These are phyloP conservation scores for Phycomyces nitens DNA, from an alignment of 192 early-diverging fungal species.

Conservation along the genomic window DNA sequence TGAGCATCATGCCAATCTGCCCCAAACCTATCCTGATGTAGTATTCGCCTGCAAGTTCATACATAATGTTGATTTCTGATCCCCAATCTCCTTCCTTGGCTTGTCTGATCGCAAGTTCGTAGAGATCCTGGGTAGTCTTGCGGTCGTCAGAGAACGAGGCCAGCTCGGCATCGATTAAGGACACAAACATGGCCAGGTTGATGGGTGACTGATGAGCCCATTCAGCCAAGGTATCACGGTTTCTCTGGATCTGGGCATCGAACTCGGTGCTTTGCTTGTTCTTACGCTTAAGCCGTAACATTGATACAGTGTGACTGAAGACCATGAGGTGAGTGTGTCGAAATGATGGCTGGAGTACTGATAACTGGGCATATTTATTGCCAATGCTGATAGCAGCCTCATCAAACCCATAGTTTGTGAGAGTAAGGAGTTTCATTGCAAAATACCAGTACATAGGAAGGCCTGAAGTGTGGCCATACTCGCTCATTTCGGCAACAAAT, in stretches of 20 bases:
- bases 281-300: constrained; percentile 9
- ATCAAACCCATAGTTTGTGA: constrained; percentile 21
- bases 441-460: constrained; percentile 21
- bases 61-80: constrained; percentile 16
- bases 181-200: constrained; percentile 19
- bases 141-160: constrained; percentile 12
- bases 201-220: constrained; percentile 21
- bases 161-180: constrained; percentile 26
- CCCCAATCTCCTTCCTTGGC: constrained; percentile 25
- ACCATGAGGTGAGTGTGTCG: constrained; percentile 25
- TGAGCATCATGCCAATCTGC: constrained; percentile 9
- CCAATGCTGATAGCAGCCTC: constrained; percentile 21
- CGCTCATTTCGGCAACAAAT: constrained; percentile 2
- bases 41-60: constrained; percentile 30
- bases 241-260: constrained; percentile 1
- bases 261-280: not conserved
- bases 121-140: constrained; percentile 3
- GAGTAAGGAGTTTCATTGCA: constrained; percentile 14
- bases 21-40: constrained; percentile 19
- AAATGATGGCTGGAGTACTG: constrained; percentile 12
- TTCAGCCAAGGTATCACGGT: constrained; percentile 8
- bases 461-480: not conserved
- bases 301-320: constrained; percentile 21
- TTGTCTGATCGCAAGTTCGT: constrained; percentile 22
- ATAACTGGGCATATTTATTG: constrained; percentile 2